Base-by-base conservation (phyloP, 257 asterid genomes). In the Solanum verrucosum region DNA sequence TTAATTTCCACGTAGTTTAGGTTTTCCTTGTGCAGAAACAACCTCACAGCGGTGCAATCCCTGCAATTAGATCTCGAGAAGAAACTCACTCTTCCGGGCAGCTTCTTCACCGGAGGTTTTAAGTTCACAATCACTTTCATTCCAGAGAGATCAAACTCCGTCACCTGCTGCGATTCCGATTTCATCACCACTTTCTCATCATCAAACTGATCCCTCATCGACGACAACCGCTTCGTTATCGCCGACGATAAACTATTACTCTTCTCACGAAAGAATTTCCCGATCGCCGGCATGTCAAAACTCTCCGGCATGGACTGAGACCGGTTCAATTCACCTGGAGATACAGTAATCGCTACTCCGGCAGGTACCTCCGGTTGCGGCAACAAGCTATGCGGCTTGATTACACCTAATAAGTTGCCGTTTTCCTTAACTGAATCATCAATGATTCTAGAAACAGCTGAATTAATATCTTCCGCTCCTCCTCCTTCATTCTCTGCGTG, bases 41-140 rank as follows among this genome's bases (percentile, higher is more conserved):
- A 90, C 37, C 99, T 93, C 33, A 97, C 96, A 13, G 99, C 99
- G 7, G 92, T 91, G 88, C 98, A 90, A 88, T 97, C 99, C 87
- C 99, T 89, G 93, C 98, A 96, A 46, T 93, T 94, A 34, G 99
- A 95, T 70, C 98, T 85, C 87, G 99, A 97, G 91, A 94, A 97
- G 91, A 97, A 96, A 91, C 95, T 91, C 1, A 97, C 89, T 20
- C 98, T 90, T 13, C 98, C 99, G 13, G 88, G 89, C 14, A 92
- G 86, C 92, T 90, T 71, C 84, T 89, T 71, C 5, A 9, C n/a
- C 35, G 63, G 60, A 40, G 35, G 29, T 88, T 95, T 94, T 21
- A 65, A 59, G 56, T 89, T 84, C 4, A 90, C 93, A 85, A 91
- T 90, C 84, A 97, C 99, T 88, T 92, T 94, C 27, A 95, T 83